Percentiles rank a stretch among this genome's conserved stretches.
These are phyloP conservation scores for Zygosaccharomyces bisporus DNA, from an alignment of 805 yeast genomes.

Conservation along the genomic window DNA sequence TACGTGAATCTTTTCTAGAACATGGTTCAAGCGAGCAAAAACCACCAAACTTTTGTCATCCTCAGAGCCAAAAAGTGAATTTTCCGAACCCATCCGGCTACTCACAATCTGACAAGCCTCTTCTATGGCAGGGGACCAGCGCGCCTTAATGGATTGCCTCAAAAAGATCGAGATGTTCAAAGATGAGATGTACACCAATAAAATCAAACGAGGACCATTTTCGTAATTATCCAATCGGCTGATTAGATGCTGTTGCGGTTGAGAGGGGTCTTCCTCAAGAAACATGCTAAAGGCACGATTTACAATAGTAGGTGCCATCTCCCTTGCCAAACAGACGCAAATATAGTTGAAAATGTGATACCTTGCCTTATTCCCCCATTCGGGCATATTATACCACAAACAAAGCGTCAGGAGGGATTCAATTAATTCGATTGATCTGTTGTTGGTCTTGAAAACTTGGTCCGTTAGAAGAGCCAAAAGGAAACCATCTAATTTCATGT, in stretches of 20 bases:
- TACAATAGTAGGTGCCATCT: slow-evolving; percentile 63
- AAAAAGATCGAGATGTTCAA: slow-evolving; percentile 63
- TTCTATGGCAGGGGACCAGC: slow-evolving; percentile 46
- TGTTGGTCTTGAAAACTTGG: slow-evolving; percentile 66
- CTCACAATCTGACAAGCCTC: slow-evolving; percentile 19
- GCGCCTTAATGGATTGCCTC: slow-evolving; percentile 56
- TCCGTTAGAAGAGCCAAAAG: slow-evolving; percentile 48
- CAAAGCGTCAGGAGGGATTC: slow-evolving; percentile 58
- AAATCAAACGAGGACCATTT: slow-evolving; percentile 26
- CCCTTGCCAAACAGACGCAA: slow-evolving; percentile 66
- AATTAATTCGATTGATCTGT: slow-evolving; percentile 64
- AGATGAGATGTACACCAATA: slow-evolving; percentile 58
- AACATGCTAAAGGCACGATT: slow-evolving; percentile 39
- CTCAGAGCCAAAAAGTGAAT: slow-evolving; percentile 17
- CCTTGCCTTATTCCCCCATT: slow-evolving; percentile 72
- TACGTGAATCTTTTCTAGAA: slow-evolving; percentile 59
- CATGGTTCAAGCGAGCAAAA: slow-evolving; percentile 55
- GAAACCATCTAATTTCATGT: slow-evolving; percentile 49
- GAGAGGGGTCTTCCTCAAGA: slow-evolving; percentile 20
- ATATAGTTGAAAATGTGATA: slow-evolving; percentile 65
- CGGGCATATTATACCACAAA: slow-evolving; percentile 83
- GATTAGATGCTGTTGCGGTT: slow-evolving; percentile 18
- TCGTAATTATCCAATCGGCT: slow-evolving; percentile 23
- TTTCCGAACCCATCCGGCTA: background rate
- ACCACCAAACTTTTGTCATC: slow-evolving; percentile 49